Conservation (phyloP, 2,329 filamentous ascomycete species). For the Zalaria obscura region DNA sequence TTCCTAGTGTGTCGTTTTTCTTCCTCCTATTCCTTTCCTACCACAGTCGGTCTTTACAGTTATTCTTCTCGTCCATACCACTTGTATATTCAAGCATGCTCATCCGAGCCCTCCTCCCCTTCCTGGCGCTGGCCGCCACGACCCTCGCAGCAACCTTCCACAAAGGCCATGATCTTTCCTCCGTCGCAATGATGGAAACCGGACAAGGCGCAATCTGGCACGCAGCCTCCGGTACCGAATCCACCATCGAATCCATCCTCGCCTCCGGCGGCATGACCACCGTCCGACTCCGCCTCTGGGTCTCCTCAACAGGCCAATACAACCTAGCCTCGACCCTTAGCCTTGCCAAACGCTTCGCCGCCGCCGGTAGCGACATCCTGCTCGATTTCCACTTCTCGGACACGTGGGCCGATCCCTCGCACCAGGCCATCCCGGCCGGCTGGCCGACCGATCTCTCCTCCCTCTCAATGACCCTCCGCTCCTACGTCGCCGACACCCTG, state of each 20-base stretch:
- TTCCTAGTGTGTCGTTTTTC: background rate
- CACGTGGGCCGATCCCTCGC: slow-evolving; percentile 23
- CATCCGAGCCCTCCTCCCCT: background rate
- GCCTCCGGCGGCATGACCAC: slow-evolving; percentile 22
- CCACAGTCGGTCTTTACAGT: background rate
- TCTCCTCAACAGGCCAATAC: slow-evolving; percentile 15
- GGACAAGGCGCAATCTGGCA: slow-evolving; percentile 1
- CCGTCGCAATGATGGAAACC: slow-evolving; percentile 3
- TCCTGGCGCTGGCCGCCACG: background rate
- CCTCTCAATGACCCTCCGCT: slow-evolving; percentile 16
- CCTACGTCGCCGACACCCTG: slow-evolving; percentile 22
- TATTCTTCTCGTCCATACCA: background rate
- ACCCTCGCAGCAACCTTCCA: background rate
- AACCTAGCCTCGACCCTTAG: slow-evolving; percentile 19
- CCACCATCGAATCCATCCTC: slow-evolving; percentile 16
- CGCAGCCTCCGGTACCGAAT: background rate
- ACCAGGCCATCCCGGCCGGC: slow-evolving; percentile 18
- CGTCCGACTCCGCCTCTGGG: slow-evolving; percentile 18
- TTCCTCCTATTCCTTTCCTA: background rate
- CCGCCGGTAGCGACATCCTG: slow-evolving; percentile 22
- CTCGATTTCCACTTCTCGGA: slow-evolving; percentile 20
- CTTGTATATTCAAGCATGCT: background rate
- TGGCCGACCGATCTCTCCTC: slow-evolving; percentile 20
- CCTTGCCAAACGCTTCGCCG: slow-evolving; percentile 20
- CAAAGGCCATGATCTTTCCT: slow-evolving; percentile 7